Conservation (phyloP, 2,329 filamentous ascomycete species). For the Penicillium sp. region DNA sequence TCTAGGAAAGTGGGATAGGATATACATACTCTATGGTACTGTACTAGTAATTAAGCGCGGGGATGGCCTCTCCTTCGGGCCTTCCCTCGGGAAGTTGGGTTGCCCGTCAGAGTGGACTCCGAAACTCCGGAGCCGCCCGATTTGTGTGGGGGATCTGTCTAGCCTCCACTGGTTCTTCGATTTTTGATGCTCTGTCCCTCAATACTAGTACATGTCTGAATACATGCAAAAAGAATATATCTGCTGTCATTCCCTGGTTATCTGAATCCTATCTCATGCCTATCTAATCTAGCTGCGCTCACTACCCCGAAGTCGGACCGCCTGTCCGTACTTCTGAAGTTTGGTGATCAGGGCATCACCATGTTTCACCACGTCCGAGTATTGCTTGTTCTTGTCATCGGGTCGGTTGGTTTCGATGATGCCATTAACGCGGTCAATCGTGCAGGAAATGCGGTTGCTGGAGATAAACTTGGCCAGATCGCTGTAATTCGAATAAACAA, state of each 20-base stretch:
- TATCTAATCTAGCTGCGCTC: constrained; percentile 61
- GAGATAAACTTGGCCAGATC: constrained; percentile 98
- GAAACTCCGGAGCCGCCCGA: constrained; percentile 23
- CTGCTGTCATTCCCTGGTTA: constrained; percentile 9
- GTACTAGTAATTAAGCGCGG: neutral
- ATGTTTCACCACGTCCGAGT: constrained; percentile 96
- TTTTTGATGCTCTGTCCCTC: neutral
- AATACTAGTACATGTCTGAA: too few species aligned
- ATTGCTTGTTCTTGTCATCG: constrained; percentile 99
- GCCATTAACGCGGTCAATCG: constrained; percentile 94
- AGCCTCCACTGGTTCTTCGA: neutral
- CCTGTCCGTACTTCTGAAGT: constrained; percentile 98
- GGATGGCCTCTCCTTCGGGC: constrained; percentile 18
- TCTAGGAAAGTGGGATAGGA: neutral
- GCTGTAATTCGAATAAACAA: constrained; percentile 51
- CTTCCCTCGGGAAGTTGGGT: constrained; percentile 20
- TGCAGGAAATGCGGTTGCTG: constrained; percentile 90
- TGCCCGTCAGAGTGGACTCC: constrained; percentile 16
- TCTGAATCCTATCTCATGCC: constrained; percentile 6
- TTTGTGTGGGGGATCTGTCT: constrained; percentile 11
- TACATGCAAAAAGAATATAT: constrained; percentile 13
- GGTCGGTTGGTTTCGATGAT: constrained; percentile 98
- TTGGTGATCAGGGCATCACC: constrained; percentile 98
- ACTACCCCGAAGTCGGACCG: constrained; percentile 89
- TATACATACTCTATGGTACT: neutral